A percentile compares a stretch with the other conserved stretches of the same genome.
Evolutionary conservation across 352 stramenopile species (phyloP).

Genomic region (Globisporangium cederbergense): DNA sequence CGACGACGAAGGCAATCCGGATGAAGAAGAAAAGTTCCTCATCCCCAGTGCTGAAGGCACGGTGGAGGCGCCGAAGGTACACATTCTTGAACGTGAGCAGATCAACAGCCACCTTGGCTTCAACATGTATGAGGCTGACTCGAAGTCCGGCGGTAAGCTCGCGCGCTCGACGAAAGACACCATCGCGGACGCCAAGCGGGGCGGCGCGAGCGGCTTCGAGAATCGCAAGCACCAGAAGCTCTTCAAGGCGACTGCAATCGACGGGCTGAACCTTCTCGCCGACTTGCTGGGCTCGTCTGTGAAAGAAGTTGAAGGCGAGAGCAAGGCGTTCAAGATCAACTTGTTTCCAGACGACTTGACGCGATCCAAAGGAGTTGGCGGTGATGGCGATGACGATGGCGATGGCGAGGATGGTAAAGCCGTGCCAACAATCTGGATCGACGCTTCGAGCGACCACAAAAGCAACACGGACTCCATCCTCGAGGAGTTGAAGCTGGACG

Average conservation of each 20-base stretch:
- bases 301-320: slow-evolving; percentile 46
- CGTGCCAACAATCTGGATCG: slow-evolving; percentile 78
- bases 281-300: slow-evolving; percentile 67
- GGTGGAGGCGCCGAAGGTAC: slow-evolving; percentile 42
- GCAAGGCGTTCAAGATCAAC: slow-evolving; percentile 71
- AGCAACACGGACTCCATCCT: slow-evolving; percentile 41
- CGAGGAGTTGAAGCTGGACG: slow-evolving; percentile 60
- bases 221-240: slow-evolving; percentile 46
- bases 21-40: slow-evolving; percentile 67
- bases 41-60: slow-evolving; percentile 52
- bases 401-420: slow-evolving; percentile 61
- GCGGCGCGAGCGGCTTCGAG: slow-evolving; percentile 29
- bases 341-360: slow-evolving; percentile 61
- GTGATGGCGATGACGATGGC: slow-evolving; percentile 40
- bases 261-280: slow-evolving; percentile 85
- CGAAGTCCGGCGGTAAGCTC: slow-evolving; percentile 34
- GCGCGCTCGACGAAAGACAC: slow-evolving; percentile 49
- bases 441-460: slow-evolving; percentile 75
- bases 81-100: slow-evolving; percentile 59
- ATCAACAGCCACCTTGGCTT: slow-evolving; percentile 56
- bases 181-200: slow-evolving; percentile 56
- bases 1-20: slow-evolving; percentile 49
- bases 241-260: slow-evolving; percentile 72
- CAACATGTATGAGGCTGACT: slow-evolving; percentile 86
- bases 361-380: slow-evolving; percentile 28